Base-by-base conservation (phyloP, 177 flowering plant species). In the Tripterygium wilfordii region DNA sequence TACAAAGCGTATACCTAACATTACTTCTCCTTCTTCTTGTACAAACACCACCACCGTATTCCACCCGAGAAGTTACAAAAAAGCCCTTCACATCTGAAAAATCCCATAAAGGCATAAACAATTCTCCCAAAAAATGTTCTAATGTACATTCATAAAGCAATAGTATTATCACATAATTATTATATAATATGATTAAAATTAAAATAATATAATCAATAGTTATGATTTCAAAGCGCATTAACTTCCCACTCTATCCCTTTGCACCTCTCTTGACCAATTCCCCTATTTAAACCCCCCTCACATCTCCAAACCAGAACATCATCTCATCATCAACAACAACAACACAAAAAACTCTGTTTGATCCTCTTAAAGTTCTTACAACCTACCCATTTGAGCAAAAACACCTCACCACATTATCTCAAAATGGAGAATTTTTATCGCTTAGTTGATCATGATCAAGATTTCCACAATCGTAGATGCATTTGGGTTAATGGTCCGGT, bases 401-500 rank as follows among this genome's bases (percentile, higher is more conserved):
- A 30, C 33, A 30, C 33, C 7, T 6, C 7, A 30, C n/a, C n/a
- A n/a, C n/a, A 2, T 15, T 8, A 10, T 45, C 20, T 23, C 40
- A 46, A 30, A 43, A 73, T 73, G 75, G 75, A 64, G 38, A 67
- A 45, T 19, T 17, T 55, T 29, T 58, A 64, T 12, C 49, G 63
- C 10, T 32, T 69, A 10, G 49, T 50, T 14, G 67, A 70, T 39
- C 54, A 61, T 10, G 66, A n/a, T n/a, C n/a, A 65, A 2, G 70
- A 76, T 14, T 51, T 68, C 52, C 60, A 59, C 10, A 45, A 79
- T 1, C 68, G 77, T 0, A 56, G 82, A 10, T 82, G 83, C 32
- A 77, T 82, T 10, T 79, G 85, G 94, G 95, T 94, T 8, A 94
- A 81, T 53, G 99, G 99, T 4, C 99, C 99, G 13, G 83, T 87